These are phyloP conservation scores for Lyophyllum semitale DNA, from an alignment of 768 basidiomycete species.

Conservation along the genomic window DNA sequence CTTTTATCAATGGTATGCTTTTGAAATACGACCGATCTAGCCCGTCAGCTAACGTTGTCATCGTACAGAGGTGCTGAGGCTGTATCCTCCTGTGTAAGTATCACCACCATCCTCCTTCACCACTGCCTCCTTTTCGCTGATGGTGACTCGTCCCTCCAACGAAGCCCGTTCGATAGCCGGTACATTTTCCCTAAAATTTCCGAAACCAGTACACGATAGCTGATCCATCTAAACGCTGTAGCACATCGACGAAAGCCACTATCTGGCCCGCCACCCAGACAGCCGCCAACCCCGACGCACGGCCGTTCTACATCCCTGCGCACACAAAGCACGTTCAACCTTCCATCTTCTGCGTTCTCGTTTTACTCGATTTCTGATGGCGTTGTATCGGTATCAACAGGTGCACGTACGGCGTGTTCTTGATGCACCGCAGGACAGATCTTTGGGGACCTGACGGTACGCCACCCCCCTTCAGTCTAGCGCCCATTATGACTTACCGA, in stretches of 20 bases:
- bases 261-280: constrained; percentile 20
- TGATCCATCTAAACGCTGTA: constrained; percentile 2
- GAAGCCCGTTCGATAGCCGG: constrained; percentile 39
- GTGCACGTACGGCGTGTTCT: constrained; percentile 46
- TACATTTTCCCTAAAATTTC: too few relatives aligned
- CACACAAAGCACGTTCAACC: constrained; percentile 27
- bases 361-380: neutral
- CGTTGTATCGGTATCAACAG: too few relatives aligned
- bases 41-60: neutral
- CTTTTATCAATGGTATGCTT: constrained; percentile 57
- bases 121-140: neutral
- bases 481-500: neutral
- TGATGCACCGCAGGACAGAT: constrained; percentile 64
- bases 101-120: neutral
- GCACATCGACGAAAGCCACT: constrained; percentile 24
- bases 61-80: constrained; percentile 47
- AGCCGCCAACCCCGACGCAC: constrained; percentile 26
- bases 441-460: constrained; percentile 71
- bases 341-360: neutral
- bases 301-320: constrained; percentile 42
- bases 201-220: neutral
- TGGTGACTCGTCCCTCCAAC: too few relatives aligned
- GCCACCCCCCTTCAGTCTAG: neutral
- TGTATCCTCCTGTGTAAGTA: constrained; percentile 53
- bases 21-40: too few relatives aligned